Conservation (phyloP, 192 early-diverging fungal genomes). For the Rhizoclosmatium globosum region DNA sequence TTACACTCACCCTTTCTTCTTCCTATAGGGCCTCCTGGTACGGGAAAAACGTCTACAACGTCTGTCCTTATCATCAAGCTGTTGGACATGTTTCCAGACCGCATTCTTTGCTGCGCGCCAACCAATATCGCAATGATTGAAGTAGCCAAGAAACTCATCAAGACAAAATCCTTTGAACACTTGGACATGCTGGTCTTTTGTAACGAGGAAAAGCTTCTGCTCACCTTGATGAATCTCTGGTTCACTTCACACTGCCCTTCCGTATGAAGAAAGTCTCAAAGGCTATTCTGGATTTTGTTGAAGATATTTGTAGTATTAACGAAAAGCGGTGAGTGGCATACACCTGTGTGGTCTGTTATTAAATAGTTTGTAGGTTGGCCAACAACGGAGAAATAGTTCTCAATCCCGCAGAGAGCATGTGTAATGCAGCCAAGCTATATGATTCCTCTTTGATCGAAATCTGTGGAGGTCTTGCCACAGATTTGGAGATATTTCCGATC, state of each 20-base stretch:
- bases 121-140: conserved; percentile 26
- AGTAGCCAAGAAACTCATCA: not conserved
- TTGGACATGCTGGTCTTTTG: conserved; percentile 5
- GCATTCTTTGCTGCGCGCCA: conserved; percentile 21
- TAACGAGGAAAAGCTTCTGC: conserved; percentile 10
- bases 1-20: not conserved
- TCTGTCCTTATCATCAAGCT: not conserved
- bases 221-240: not conserved
- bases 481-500: too few relatives aligned
- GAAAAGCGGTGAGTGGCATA: too few relatives aligned
- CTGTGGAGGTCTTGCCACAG: too few relatives aligned
- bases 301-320: too few relatives aligned
- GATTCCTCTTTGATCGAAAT: too few relatives aligned
- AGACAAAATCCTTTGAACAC: not conserved
- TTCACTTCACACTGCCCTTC: conserved; percentile 3
- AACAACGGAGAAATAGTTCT: too few relatives aligned
- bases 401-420: too few relatives aligned
- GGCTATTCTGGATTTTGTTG: not conserved
- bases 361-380: too few relatives aligned
- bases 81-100: not conserved
- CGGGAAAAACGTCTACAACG: conserved; percentile 20
- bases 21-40: conserved; percentile 20
- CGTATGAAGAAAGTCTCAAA: conserved; percentile 14
- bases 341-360: too few relatives aligned
- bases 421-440: too few relatives aligned